Conservation (phyloP, 2,329 filamentous ascomycete genomes). For the Cercospora berteroae region DNA sequence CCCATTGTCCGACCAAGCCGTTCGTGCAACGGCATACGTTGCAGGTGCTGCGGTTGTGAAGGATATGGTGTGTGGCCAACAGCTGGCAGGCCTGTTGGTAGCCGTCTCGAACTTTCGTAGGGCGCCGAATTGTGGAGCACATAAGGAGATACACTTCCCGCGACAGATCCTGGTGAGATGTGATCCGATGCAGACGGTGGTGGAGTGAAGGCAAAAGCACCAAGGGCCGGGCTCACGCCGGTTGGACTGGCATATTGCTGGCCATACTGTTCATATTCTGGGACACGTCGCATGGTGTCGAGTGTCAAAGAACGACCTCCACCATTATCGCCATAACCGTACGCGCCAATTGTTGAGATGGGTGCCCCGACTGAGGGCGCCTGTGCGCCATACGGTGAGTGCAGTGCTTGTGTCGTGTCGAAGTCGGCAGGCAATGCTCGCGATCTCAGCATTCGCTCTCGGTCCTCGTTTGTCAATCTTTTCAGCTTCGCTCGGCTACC, state of each 20-base stretch:
- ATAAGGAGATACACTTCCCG: constrained; percentile 40
- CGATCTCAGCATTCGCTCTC: constrained; percentile 61
- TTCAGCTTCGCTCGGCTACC: constrained; percentile 60
- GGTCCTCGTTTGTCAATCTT: constrained; percentile 59
- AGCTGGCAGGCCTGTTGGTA: constrained; percentile 23
- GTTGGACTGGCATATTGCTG: constrained; percentile 60
- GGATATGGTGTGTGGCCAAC: constrained; percentile 19
- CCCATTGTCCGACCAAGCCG: constrained; percentile 42
- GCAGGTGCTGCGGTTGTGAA: constrained; percentile 38
- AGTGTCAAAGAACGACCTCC: constrained; percentile 68
- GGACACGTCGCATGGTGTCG: constrained; percentile 62
- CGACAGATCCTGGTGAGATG: constrained; percentile 45
- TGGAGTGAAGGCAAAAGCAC: constrained; percentile 63
- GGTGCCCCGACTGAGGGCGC: constrained; percentile 48
- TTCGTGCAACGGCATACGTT: constrained; percentile 47
- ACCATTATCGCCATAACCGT: constrained; percentile 51
- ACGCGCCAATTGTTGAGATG: constrained; percentile 47
- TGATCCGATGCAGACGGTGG: constrained; percentile 51
- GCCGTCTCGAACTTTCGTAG: constrained; percentile 28
- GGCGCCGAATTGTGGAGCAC: constrained; percentile 37
- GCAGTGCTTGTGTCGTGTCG: constrained; percentile 59
- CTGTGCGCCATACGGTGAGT: constrained; percentile 51
- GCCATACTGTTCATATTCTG: constrained; percentile 64
- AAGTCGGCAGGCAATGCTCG: constrained; percentile 60
- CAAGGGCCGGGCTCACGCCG: constrained; percentile 66